Evolutionary conservation across 129 eudicot species (phyloP).

Genomic region (Tagetes erecta): DNA sequence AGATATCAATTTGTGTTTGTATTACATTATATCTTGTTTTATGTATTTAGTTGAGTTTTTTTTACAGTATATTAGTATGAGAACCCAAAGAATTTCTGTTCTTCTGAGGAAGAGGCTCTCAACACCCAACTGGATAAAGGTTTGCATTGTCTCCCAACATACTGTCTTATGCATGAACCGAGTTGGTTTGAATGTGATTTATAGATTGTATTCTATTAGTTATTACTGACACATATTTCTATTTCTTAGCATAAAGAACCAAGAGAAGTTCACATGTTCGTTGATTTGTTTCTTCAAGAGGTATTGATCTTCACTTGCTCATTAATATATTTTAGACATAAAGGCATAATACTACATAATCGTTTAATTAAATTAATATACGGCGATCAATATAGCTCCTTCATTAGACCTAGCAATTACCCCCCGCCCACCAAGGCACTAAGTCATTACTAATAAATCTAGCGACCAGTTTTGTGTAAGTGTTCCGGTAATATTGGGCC

Average conservation of each 20-base stretch:
- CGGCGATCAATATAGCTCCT: neutral
- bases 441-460: neutral
- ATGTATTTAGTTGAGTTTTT: slow-evolving; percentile 15
- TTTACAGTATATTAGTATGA: slow-evolving; percentile 76
- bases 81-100: slow-evolving; percentile 81
- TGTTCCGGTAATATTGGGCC: slow-evolving; percentile 1
- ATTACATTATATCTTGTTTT: neutral
- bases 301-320: slow-evolving; percentile 37
- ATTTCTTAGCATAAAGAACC: slow-evolving; percentile 90
- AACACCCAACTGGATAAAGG: slow-evolving; percentile 97
- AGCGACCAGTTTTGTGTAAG: neutral
- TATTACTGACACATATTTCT: slow-evolving; percentile 6
- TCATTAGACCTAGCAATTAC: neutral
- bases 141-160: slow-evolving; percentile 32
- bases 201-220: neutral
- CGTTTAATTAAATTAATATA: neutral
- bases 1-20: neutral
- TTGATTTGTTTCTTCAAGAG: slow-evolving; percentile 94
- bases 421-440: neutral
- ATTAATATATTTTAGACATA: neutral
- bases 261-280: slow-evolving; percentile 99
- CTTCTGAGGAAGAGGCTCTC: slow-evolving; percentile 85
- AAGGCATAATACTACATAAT: neutral
- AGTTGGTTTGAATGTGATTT: slow-evolving; percentile 10
- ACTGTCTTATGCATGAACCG: slow-evolving; percentile 3